phyloP scores from a whole-genome alignment of 768 basidiomycete species.

The Amanita pseudoporphyria region DNA sequence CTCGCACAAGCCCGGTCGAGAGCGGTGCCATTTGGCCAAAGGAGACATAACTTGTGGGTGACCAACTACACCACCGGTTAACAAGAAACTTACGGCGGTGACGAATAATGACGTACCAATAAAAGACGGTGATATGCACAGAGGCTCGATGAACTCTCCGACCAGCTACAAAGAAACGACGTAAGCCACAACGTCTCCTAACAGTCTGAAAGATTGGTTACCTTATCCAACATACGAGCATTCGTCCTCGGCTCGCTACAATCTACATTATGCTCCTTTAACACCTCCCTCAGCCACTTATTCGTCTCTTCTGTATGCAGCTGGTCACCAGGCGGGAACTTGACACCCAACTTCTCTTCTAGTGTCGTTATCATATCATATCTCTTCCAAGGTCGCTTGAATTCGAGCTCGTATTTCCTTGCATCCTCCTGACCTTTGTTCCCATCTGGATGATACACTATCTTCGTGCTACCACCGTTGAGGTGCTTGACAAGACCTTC shows the following conservation, averaged over 20 bases:
- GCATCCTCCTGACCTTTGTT: constrained; percentile 65
- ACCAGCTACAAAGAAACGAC: constrained; percentile 55
- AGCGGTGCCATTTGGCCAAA: constrained; percentile 96
- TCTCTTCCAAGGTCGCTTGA: constrained; percentile 92
- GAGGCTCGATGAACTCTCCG: constrained; percentile 94
- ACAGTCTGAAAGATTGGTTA: constrained; percentile 15
- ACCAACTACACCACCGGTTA: constrained; percentile 47
- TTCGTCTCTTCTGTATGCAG: constrained; percentile 85
- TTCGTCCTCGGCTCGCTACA: constrained; percentile 96
- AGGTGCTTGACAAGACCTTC: constrained; percentile 87
- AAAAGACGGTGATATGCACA: constrained; percentile 94
- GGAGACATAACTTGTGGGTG: constrained; percentile 99
- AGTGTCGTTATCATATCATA: constrained; percentile 97
- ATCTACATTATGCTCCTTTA: constrained; percentile 91
- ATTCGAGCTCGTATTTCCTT: constrained; percentile 69
- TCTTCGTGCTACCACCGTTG: constrained; percentile 68
- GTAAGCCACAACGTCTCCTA: background rate
- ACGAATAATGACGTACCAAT: constrained; percentile 46
- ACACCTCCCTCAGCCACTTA: constrained; percentile 77
- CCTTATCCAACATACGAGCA: constrained; percentile 91
- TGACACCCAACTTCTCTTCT: constrained; percentile 87
- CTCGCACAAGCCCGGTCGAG: constrained; percentile 94
- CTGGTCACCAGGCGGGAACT: constrained; percentile 88
- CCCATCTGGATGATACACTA: constrained; percentile 90
- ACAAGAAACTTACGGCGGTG: background rate